Evolutionary conservation across 352 stramenopile species (phyloP), one percentile per base, ranked within the genome.

Genomic region (Phytopythium mirpurense): DNA sequence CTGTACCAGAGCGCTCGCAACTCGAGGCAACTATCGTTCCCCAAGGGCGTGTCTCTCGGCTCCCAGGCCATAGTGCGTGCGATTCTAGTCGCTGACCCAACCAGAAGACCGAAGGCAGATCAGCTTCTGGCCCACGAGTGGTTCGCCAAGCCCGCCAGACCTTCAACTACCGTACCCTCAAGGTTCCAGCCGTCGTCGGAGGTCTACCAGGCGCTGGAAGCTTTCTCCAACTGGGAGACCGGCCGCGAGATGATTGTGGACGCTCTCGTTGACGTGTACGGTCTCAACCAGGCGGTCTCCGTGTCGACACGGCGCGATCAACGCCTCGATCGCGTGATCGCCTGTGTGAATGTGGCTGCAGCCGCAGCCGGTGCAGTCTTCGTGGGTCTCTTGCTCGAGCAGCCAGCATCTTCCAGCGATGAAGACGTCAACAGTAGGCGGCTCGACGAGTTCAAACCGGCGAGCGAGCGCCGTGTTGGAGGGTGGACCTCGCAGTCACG

Each of bases 41-140:
- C 67, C 10, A 29, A 49, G 36, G 26, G 27, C 16, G 49, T 88
- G 5, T 83, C 74, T 0, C 35, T 43, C 18, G 63, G 73, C 11
- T 75, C 59, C 9, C 75, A 83, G 47, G 34, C 57, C 4, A 34
- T 92, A 14, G 41, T 92, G 8, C 73, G 67, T 0, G 62, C 65
- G 2, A 52, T 89, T 12, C 43, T 92, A 6, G 47, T 60, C 1
- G 58, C 71, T 10, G 70, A 87, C 26, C 77, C 77, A 12, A 31
- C 15, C 3, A 78, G 74, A 51, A 57, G 79, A 29, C 63, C 72
- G 16, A 62, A 54, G 15, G 56, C 82, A 16, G 49, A 40, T 14
- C 57, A 63, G 6, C 62, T 90, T 9, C 55, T 61, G 6, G 29
- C 1, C n/a, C 74, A 83, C 21, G 43, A 55, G 19, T 90, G 79